Conservation (phyloP, 805 yeast species). For the Saturnispora dispora region DNA sequence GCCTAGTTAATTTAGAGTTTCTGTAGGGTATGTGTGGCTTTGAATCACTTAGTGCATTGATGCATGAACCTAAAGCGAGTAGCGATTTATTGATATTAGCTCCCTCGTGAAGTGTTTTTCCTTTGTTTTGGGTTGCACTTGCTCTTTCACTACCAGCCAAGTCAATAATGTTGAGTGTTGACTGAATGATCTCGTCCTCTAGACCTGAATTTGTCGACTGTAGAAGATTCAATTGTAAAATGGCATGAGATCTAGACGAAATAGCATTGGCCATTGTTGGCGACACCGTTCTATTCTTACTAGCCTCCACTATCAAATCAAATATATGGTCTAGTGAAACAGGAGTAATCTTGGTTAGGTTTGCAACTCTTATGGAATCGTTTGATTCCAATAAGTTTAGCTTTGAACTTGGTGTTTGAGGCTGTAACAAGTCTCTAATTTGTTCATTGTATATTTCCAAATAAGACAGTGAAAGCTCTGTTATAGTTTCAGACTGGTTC, state of each 20-base stretch:
- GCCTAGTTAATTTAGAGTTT: constrained; percentile 80
- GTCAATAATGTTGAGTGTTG: constrained; percentile 81
- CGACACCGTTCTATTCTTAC: constrained; percentile 67
- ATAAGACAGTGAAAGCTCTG: constrained; percentile 62
- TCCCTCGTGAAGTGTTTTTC: constrained; percentile 76
- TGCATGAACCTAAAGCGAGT: constrained; percentile 87
- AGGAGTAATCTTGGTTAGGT: constrained; percentile 57
- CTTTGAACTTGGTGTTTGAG: constrained; percentile 30
- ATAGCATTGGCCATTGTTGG: constrained; percentile 89
- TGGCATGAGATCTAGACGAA: constrained; percentile 91
- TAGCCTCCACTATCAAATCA: constrained; percentile 68
- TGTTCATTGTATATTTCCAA: constrained; percentile 89
- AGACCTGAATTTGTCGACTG: constrained; percentile 57
- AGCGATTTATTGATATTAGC: constrained; percentile 88
- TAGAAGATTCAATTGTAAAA: constrained; percentile 64
- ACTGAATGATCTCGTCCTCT: constrained; percentile 59
- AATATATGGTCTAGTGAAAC: constrained; percentile 59
- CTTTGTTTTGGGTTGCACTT: constrained; percentile 77
- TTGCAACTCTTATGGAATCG: constrained; percentile 59
- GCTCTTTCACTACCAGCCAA: constrained; percentile 96
- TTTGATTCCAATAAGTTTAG: constrained; percentile 66
- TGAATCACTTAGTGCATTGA: constrained; percentile 74
- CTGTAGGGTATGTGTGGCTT: constrained; percentile 77
- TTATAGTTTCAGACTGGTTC: constrained; percentile 38
- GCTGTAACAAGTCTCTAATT: constrained; percentile 67